These are phyloP conservation scores for Zygoascus bituminiphila DNA, from an alignment of 805 yeast species.

Conservation along the genomic window DNA sequence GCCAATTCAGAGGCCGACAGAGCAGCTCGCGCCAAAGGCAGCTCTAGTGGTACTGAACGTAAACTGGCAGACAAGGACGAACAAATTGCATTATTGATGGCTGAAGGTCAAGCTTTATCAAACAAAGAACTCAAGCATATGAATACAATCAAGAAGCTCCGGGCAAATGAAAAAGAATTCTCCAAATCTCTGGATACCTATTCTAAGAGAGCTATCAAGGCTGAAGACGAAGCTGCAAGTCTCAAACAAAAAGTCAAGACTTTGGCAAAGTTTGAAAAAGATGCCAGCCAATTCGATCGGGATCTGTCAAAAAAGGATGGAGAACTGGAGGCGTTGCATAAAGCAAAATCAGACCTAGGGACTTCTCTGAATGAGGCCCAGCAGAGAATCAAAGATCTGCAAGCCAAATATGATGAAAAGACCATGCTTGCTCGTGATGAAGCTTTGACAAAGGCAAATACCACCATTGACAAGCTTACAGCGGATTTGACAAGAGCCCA, in stretches of 20 bases:
- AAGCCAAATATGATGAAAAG: constrained; percentile 23
- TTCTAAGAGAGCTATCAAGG: constrained; percentile 23
- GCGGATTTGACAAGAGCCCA: constrained; percentile 29
- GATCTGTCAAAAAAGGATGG: constrained; percentile 10
- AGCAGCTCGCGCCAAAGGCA: constrained; percentile 11
- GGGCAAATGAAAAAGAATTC: constrained; percentile 38
- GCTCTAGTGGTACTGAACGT: constrained; percentile 20
- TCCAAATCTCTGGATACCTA: constrained; percentile 25
- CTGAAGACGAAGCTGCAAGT: constrained; percentile 35
- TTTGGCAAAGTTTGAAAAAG: constrained; percentile 15
- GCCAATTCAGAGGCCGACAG: constrained; percentile 22
- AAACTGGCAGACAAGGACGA: constrained; percentile 44
- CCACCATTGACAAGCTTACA: constrained; percentile 19
- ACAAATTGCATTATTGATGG: constrained; percentile 54
- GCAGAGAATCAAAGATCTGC: constrained; percentile 23
- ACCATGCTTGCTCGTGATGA: constrained; percentile 22
- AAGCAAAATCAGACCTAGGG: constrained; percentile 13
- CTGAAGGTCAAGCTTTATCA: constrained; percentile 70
- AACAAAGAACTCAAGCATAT: constrained; percentile 60
- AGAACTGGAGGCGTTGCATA: constrained; percentile 9
- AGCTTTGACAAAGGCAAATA: constrained; percentile 23
- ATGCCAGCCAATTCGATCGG: constrained; percentile 16
- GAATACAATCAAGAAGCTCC: constrained; percentile 57
- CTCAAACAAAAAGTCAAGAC: constrained; percentile 26
- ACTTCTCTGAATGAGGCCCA: constrained; percentile 14